These are phyloP conservation scores for Aquilaria yunnanensis DNA, from an alignment of 345 rosid genomes.

Conservation along the genomic window DNA sequence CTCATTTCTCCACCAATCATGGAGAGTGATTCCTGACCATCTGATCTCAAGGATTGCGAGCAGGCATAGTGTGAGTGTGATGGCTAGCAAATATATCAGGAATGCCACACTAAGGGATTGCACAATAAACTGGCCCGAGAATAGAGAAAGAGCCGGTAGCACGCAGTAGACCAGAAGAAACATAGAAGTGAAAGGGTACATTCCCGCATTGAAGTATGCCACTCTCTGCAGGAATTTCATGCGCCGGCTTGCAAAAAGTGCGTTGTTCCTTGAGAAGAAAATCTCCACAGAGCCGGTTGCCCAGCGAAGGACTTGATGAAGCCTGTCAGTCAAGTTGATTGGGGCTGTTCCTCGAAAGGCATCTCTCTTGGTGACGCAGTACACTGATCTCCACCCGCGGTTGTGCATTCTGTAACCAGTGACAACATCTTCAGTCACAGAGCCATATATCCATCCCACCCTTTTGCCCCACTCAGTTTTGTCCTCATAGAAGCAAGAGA, in stretches of 20 bases:
- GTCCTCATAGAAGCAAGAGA: slow-evolving; percentile 80
- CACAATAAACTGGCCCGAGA: slow-evolving; percentile 72
- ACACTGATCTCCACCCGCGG: slow-evolving; percentile 80
- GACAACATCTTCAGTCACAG: slow-evolving; percentile 79
- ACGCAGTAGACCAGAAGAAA: slow-evolving; percentile 71
- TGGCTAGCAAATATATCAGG: slow-evolving; percentile 45
- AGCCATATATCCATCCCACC: slow-evolving; percentile 86
- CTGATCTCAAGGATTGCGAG: slow-evolving; percentile 65
- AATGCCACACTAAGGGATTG: slow-evolving; percentile 49
- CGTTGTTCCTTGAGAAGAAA: slow-evolving; percentile 73
- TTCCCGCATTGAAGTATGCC: slow-evolving; percentile 68
- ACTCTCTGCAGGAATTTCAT: slow-evolving; percentile 71
- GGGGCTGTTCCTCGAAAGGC: slow-evolving; percentile 81
- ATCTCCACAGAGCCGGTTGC: slow-evolving; percentile 85
- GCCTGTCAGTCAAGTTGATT: slow-evolving; percentile 64
- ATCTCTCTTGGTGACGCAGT: slow-evolving; percentile 72
- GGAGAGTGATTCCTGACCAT: slow-evolving; percentile 75
- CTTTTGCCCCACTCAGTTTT: slow-evolving; percentile 78
- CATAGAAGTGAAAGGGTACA: slow-evolving; percentile 77
- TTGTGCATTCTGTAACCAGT: slow-evolving; percentile 82
- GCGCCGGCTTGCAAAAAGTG: slow-evolving; percentile 45
- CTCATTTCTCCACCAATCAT: slow-evolving; percentile 88
- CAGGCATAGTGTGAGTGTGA: slow-evolving; percentile 54
- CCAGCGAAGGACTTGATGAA: slow-evolving; percentile 86
- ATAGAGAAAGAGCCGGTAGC: slow-evolving; percentile 63